Conservation (phyloP, 2,329 filamentous ascomycete species). For the Venturia nashicola region DNA sequence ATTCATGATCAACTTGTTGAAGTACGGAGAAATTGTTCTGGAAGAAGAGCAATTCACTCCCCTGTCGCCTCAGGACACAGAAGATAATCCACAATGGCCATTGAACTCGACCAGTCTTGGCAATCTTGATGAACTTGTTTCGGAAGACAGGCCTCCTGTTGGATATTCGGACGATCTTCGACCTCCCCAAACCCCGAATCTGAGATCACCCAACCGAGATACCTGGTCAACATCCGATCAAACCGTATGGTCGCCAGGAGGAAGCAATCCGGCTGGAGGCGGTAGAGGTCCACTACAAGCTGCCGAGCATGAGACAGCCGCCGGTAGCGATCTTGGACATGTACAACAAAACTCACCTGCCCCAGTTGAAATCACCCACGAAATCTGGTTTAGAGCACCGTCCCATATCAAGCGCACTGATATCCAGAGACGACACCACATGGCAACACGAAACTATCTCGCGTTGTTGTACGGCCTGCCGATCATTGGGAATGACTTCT, state of each 20-base stretch:
- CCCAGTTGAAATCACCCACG: constrained; percentile 20
- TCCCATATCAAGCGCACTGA: constrained; percentile 31
- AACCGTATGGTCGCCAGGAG: neutral
- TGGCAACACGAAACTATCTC: constrained; percentile 58
- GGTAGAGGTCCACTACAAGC: neutral
- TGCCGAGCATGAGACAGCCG: constrained; percentile 4
- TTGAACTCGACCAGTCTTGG: constrained; percentile 6
- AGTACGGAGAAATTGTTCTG: constrained; percentile 23
- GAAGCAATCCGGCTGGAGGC: neutral
- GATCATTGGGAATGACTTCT: constrained; percentile 51
- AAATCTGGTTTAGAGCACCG: constrained; percentile 52
- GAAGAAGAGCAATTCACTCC: constrained; percentile 13
- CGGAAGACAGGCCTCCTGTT: neutral
- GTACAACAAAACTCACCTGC: neutral
- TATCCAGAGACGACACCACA: constrained; percentile 44
- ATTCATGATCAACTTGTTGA: constrained; percentile 24
- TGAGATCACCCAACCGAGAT: neutral
- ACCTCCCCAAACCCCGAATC: neutral
- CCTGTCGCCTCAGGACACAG: constrained; percentile 2
- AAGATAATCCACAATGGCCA: constrained; percentile 2
- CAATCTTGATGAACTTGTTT: constrained; percentile 8
- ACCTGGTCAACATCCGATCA: constrained; percentile 10
- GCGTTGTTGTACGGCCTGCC: constrained; percentile 49
- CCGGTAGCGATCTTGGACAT: neutral
- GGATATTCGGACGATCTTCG: neutral